These are phyloP conservation scores for Acer negundo DNA, from an alignment of 345 rosid species.

Conservation along the genomic window DNA sequence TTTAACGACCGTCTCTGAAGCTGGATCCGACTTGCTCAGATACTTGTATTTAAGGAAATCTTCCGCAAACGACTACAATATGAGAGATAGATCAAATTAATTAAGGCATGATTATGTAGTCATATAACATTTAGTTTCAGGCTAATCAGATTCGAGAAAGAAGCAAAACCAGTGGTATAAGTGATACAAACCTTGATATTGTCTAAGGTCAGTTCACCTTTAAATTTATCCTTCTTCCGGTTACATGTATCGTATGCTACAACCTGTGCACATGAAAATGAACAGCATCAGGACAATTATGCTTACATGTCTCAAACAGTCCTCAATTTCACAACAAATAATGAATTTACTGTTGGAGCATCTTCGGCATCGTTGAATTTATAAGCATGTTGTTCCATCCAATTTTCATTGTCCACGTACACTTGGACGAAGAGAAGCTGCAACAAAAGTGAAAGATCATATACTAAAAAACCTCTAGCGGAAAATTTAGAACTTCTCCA, in stretches of 20 bases:
- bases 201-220: slow-evolving; percentile 13
- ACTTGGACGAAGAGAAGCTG: slow-evolving; percentile 11
- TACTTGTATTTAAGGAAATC: not conserved
- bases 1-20: not conserved
- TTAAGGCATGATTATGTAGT: too few species aligned
- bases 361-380: not conserved
- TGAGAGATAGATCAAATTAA: too few species aligned
- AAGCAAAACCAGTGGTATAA: too few species aligned
- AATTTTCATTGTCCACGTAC: not conserved
- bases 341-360: slow-evolving; percentile 4
- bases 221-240: not conserved
- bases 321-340: not conserved
- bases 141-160: too few species aligned
- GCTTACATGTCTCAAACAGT: not conserved
- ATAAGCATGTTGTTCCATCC: not conserved
- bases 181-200: slow-evolving; percentile 6
- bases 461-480: not conserved
- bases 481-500: not conserved
- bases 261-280: not conserved
- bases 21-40: not conserved
- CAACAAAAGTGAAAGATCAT: not conserved
- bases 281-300: not conserved
- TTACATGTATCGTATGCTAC: not conserved
- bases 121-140: too few species aligned
- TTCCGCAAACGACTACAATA: slow-evolving; percentile 2